These are phyloP conservation scores for Kurtzmaniella quercitrusa DNA, from an alignment of 1,139 yeast species.

Conservation along the genomic window DNA sequence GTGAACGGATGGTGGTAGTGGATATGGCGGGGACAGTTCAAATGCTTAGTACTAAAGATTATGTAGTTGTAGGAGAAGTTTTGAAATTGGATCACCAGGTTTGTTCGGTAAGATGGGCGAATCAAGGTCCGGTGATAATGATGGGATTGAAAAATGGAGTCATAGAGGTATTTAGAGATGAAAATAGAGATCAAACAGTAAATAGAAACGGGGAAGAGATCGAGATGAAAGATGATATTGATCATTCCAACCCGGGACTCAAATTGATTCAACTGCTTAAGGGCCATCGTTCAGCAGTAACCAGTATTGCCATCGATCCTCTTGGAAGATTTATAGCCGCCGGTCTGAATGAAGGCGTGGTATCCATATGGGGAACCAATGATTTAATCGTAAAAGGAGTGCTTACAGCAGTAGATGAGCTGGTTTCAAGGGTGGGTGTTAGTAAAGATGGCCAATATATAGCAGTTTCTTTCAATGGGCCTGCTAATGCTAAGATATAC, in stretches of 20 bases:
- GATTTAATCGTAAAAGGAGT: conserved; percentile 43
- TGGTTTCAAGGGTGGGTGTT: conserved; percentile 40
- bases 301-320: conserved; percentile 53
- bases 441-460: conserved; percentile 44
- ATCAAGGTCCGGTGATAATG: conserved; percentile 25
- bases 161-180: conserved; percentile 14
- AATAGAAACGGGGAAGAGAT: not conserved
- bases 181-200: conserved; percentile 10
- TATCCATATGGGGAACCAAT: conserved; percentile 55
- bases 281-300: conserved; percentile 53
- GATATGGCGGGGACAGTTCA: conserved; percentile 33
- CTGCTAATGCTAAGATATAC: conserved; percentile 34
- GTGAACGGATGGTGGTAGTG: conserved; percentile 46
- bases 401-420: conserved; percentile 47
- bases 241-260: too few species aligned
- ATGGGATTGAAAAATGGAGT: conserved; percentile 40
- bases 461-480: conserved; percentile 43
- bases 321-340: conserved; percentile 50
- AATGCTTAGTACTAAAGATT: conserved; percentile 21
- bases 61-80: conserved; percentile 20
- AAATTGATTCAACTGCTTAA: conserved; percentile 27
- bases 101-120: conserved; percentile 37
- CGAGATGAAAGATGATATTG: not conserved
- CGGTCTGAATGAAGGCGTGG: conserved; percentile 69
- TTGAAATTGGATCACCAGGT: conserved; percentile 18